Percentiles rank a stretch among this genome's conserved stretches.
These are phyloP conservation scores for Pestalotiopsis sp. DNA, from an alignment of 2,329 filamentous ascomycete species.

Conservation along the genomic window DNA sequence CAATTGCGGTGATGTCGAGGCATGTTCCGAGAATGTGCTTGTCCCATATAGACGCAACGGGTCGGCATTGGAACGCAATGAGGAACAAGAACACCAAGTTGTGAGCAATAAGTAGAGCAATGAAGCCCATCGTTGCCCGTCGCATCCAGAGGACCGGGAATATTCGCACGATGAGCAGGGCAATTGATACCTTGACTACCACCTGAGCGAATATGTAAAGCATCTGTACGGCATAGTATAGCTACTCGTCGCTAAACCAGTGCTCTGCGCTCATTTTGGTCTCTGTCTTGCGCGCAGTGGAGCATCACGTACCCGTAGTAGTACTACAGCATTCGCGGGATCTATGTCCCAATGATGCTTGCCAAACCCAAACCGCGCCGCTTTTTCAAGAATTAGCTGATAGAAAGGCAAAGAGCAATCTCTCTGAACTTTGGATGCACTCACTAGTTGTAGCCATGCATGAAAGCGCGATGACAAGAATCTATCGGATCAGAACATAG, in stretches of 20 bases:
- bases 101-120: neutral
- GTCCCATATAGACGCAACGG: neutral
- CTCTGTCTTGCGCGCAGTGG: no score
- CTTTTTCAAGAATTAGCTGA: neutral
- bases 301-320: neutral
- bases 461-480: neutral
- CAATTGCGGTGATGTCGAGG: neutral
- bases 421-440: neutral
- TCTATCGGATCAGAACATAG: neutral
- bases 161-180: neutral
- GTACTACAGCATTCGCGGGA: neutral
- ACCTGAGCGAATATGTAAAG: neutral
- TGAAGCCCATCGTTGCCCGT: neutral
- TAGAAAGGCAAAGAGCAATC: neutral
- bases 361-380: neutral
- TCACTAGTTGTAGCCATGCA: neutral
- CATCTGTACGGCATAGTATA: slow-evolving; percentile 1
- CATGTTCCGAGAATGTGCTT: neutral
- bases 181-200: neutral
- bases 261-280: no score
- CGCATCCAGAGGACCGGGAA: slow-evolving; percentile 2
- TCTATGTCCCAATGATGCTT: neutral
- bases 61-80: neutral
- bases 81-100: neutral
- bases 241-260: neutral